phyloP scores from a whole-genome alignment of 1,139 yeast genomes.

The Suhomyces terraborum region DNA sequence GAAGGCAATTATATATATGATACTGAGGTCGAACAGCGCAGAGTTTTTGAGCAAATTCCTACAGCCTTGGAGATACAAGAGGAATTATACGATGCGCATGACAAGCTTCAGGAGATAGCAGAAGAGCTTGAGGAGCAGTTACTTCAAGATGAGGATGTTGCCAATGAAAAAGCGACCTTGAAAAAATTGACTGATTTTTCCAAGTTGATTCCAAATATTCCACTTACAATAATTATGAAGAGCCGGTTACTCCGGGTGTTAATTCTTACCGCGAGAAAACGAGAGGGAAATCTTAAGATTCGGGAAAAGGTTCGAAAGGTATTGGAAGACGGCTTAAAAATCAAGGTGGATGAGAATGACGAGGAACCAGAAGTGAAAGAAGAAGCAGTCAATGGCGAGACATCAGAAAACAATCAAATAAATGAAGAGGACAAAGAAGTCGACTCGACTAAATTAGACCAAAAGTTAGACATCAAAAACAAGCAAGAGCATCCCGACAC shows the following conservation, averaged over 20 bases:
- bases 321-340: constrained; percentile 26
- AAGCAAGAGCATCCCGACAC: too few relatives aligned
- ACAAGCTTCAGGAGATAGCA: constrained; percentile 26
- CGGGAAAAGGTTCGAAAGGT: constrained; percentile 25
- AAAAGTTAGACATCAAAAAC: too few relatives aligned
- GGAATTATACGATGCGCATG: constrained; percentile 20
- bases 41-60: constrained; percentile 31
- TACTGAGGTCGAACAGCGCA: constrained; percentile 31
- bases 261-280: constrained; percentile 35
- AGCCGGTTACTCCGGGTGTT: constrained; percentile 37
- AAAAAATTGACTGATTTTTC: constrained; percentile 23
- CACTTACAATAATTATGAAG: constrained; percentile 33
- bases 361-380: constrained; percentile 3
- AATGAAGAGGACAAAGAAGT: not conserved
- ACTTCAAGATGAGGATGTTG: constrained; percentile 15
- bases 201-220: constrained; percentile 24
- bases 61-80: constrained; percentile 24
- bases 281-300: constrained; percentile 23
- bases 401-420: not conserved
- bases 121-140: constrained; percentile 22
- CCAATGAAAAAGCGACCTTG: constrained; percentile 20
- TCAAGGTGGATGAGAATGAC: constrained; percentile 17
- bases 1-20: constrained; percentile 42
- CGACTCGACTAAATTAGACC: not conserved
- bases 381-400: constrained; percentile 3